Base-by-base conservation (phyloP, 441 rosid genomes). In the Hypseocharis bilobata region DNA sequence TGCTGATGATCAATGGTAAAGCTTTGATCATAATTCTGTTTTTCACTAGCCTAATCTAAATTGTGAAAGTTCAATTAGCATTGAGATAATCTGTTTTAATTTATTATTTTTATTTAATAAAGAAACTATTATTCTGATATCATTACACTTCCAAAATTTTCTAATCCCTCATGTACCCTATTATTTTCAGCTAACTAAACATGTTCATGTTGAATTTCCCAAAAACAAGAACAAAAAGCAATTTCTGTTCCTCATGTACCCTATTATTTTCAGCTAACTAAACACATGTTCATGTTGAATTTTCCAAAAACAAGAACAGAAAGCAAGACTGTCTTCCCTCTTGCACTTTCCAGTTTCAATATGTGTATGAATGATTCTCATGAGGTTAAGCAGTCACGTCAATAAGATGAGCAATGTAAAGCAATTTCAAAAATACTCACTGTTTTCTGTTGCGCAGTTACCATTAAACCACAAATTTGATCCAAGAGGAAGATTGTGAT, bases 391-490 rank as follows among this genome's bases (percentile, higher is more conserved):
- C 45, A 38, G 45, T 38, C 2, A 13, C 14, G 14, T 38, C 45
- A 38, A 38, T 2, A 22, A 54, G 17, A 23, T 34, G 16, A 74
- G 72, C 30, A 54, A 20, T 52, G 6, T 25, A 60, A 32, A 32
- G 7, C 56, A 44, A 62, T 23, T 23, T 22, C 5, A 13, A 3
- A n/a, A 19, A 36, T 47, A 62, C 83, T 78, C 83, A 44, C 44
- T 71, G 71, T 54, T 60, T 36, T 56, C 57, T 6, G 60, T 45
- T 7, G 59, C 6, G 65, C 60, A 67, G 28, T 49, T 65, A 44
- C 64, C 40, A 28, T 34, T 36, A 23, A 57, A 38, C 66, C 61
- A 44, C 42, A 22, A 49, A 20, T 36, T 63, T 20, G 64, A 22
- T 60, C 28, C 40, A 2, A 58, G 14, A 28, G 32, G 44, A 19